Base-by-base conservation (phyloP, 1,284 basidiomycete genomes). In the Ceratobasidium sp. region DNA sequence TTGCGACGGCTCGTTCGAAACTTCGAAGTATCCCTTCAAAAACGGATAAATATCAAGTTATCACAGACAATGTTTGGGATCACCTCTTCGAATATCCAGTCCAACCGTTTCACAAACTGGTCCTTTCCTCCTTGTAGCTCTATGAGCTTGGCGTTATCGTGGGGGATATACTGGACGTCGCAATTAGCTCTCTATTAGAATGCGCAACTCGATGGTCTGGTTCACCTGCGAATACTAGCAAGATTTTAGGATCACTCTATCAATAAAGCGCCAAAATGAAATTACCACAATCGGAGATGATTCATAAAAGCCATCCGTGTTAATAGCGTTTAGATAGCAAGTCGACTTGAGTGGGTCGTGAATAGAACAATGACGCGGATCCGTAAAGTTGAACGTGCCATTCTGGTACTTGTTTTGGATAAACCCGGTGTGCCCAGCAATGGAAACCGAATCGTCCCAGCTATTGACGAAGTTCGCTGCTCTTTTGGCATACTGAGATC, bases 221-320 rank as follows among this genome's bases (percentile, higher is more conserved):
- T 78, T 57, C 75, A 87, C 86, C 81, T 87, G 85, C 29, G 86
- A 87, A 77, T 87, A 87, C 86, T 86, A 47, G 67, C 14, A n/a
- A 41, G 62, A 17, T 78, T 31, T 75, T 60, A 63, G 4, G 65
- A 51, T 31, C 2, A 60, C 0, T 44, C 41, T 36, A 62, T 33
- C 60, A 31, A 22, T 50, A 1, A 33, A 56, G 41, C 1, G 22
- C 19, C 27, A 29, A 54, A n/a, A n/a, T 27, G 1, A 82, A 85
- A 51, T 79, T 81, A 90, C 89, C 60, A 89, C 85, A 59, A 90
- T 85, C 0, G 89, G 89, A 1, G 88, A 89, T 36, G 86, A 84
- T 81, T 91, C 89, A 78, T 91, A 91, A 79, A 90, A 91, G 0
- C 89, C 89, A 79, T 91, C 89, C 8, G 84, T 80, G 59, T 88